Conservation (phyloP, 768 basidiomycete genomes). For the Tricholoma flavovirens region DNA sequence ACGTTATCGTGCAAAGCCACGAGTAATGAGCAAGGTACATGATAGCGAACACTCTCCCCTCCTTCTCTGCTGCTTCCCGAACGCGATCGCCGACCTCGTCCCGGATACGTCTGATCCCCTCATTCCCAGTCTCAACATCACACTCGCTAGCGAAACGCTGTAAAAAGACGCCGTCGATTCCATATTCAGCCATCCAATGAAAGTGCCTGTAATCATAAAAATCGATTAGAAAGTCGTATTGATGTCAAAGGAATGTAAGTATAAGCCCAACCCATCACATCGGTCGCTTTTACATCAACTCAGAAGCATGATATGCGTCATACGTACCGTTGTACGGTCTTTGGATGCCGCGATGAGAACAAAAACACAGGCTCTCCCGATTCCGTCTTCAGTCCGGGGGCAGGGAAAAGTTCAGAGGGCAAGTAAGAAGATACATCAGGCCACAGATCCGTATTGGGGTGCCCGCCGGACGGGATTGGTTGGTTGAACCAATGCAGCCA, state of each 20-base stretch:
- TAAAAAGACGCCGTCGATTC: constrained; percentile 76
- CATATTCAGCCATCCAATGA: constrained; percentile 79
- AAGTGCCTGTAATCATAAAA: constrained; percentile 45
- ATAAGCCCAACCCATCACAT: no score
- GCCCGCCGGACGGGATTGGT: constrained; percentile 66
- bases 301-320: not conserved
- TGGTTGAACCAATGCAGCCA: constrained; percentile 82
- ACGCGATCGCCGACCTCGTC: constrained; percentile 72
- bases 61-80: constrained; percentile 69
- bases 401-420: constrained; percentile 62
- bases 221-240: not conserved
- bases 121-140: constrained; percentile 47
- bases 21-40: constrained; percentile 49
- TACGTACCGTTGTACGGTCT: constrained; percentile 58
- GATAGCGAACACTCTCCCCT: constrained; percentile 77
- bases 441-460: constrained; percentile 73
- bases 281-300: no score
- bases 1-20: not conserved
- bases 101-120: constrained; percentile 55
- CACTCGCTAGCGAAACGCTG: constrained; percentile 73
- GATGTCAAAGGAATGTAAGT: not conserved
- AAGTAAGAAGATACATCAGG: constrained; percentile 71
- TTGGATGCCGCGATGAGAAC: constrained; percentile 74
- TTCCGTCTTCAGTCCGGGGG: constrained; percentile 56
- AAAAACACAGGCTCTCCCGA: constrained; percentile 58